Base-by-base conservation (phyloP, 2,329 filamentous ascomycete species). In the Lasiodiplodia citricola region DNA sequence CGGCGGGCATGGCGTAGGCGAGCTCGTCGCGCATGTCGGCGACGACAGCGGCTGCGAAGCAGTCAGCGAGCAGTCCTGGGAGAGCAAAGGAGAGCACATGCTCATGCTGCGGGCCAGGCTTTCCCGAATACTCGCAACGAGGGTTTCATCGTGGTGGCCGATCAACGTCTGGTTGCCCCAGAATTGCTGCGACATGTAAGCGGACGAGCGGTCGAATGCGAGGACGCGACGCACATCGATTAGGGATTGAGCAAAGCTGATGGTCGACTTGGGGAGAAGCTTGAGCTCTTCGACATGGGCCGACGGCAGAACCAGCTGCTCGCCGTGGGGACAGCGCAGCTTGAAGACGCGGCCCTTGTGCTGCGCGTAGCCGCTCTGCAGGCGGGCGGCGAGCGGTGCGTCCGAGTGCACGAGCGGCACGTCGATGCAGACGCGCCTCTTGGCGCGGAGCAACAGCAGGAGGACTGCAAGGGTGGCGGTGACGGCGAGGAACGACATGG, bases 61-160 rank as follows among this genome's bases (percentile, higher is more conserved):
- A 25, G 50, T 52, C 13, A 52, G 50, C 50, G 21, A n/a, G 23
- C 21, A 14, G 8, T 14, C 7, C 50, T 28, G 18, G 21, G 4
- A 25, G 50, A 13, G 50, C n/a, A 4, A 8, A 2, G 25, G 50
- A n/a, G 50, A 52, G 50, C 11, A 25, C 50, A 28, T 52, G 50
- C 50, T 52, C 50, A 52, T 52, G 50, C 50, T 52, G 50, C 50
- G 50, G n/a, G 50, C 50, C 50, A 52, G 50, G 21, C 50, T 52
- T 14, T 52, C 50, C 10, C 50, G 50, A 14, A 52, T 52, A 25
- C 50, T 52, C 13, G 50, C 50, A 25, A 52, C 50, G 21, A 52
- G 50, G n/a, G 50, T 52, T 8, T 52, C 50, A 52, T 52, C 50
- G 23, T 52, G 50, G n/a, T 13, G 50, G 50, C 50, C 50, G 50